Evolutionary conservation across 163 green algal species (phyloP), one percentile per base, ranked within the genome.

Genomic region (Scenedesmus sp.): DNA sequence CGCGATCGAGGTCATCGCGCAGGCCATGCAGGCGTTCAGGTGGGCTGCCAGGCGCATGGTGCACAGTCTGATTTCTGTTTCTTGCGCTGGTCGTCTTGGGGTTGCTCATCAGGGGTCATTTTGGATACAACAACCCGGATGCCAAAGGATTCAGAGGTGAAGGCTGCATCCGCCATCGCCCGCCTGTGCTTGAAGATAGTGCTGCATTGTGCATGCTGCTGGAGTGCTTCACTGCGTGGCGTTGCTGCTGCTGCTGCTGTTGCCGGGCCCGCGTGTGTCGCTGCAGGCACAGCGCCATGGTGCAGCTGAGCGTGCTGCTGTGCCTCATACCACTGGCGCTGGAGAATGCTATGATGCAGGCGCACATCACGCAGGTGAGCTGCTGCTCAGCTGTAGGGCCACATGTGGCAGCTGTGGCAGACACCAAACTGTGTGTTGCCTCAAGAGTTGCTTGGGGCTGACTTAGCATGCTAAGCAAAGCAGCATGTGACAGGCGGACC

Each of bases 241-340:
- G 9, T 81, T 44, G 33, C 35, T 81, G 72, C 22, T 83, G 44
- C 46, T 35, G 15, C 53, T 42, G 83, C 46, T n/a, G 26, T 5
- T 88, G 83, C 33, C 59, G 33, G 7, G 30, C 40, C 12, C 33
- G 33, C 43, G 30, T 80, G 15, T 40, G 10, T 2, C n/a, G 16
- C 46, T 94, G 93, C 92, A 76, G 65, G 49, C 51, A 87, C 37
- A 87, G 92, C 37, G 46, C 92, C 56, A 96, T 96, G 90, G 95
- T 96, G 56, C 95, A 97, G 94, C 93, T 97, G 80, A 95, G 93
- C 68, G 94, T 93, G 42, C 93, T 97, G 93, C 92, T 97, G 82
- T 94, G 90, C 92, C 90, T 96, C 79, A 95, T 97, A 51, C 95
- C 95, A 6, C 90, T 97, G 37, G 90, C 92, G 2, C 92, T 97